Evolutionary conservation across 1,284 basidiomycete species (phyloP).

Genomic region (Golubevia sp.): DNA sequence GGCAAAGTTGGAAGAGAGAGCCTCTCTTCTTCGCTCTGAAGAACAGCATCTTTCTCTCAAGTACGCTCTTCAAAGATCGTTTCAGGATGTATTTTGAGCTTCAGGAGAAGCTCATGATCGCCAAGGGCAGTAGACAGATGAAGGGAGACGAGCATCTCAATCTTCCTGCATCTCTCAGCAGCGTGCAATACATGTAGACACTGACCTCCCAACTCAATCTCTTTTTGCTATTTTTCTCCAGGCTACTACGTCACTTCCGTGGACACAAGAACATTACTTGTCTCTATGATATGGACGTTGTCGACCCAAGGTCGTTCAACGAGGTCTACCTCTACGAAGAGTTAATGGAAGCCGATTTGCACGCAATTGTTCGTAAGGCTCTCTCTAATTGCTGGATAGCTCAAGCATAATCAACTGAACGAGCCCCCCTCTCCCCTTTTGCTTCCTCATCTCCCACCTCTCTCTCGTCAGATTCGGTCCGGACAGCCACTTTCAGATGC

Average conservation of each 20-base stretch:
- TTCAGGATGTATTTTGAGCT: no score
- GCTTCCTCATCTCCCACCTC: not conserved
- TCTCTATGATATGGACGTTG: conserved; percentile 60
- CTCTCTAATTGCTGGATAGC: not conserved
- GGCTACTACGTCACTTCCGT: conserved; percentile 52
- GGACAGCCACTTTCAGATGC: conserved; percentile 97
- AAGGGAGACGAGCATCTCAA: no score
- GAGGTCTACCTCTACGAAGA: conserved; percentile 62
- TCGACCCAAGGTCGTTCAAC: conserved; percentile 56
- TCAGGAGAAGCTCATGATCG: no score
- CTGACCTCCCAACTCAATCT: no score
- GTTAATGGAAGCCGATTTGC: conserved; percentile 98
- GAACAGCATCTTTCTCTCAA: no score
- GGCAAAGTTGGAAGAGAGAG: conserved; percentile 20
- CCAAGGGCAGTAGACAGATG: no score
- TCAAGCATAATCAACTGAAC: conserved; percentile 6
- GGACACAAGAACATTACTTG: conserved; percentile 62
- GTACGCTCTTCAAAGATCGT: no score
- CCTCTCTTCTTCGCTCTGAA: no score
- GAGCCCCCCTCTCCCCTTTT: not conserved
- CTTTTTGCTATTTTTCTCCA: conserved; percentile 1
- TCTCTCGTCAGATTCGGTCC: conserved; percentile 77
- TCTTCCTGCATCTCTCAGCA: no score
- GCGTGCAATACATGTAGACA: no score
- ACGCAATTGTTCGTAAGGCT: conserved; percentile 78